phyloP scores from a whole-genome alignment of 2,329 filamentous ascomycete genomes.

The Colletotrichum sp. region DNA sequence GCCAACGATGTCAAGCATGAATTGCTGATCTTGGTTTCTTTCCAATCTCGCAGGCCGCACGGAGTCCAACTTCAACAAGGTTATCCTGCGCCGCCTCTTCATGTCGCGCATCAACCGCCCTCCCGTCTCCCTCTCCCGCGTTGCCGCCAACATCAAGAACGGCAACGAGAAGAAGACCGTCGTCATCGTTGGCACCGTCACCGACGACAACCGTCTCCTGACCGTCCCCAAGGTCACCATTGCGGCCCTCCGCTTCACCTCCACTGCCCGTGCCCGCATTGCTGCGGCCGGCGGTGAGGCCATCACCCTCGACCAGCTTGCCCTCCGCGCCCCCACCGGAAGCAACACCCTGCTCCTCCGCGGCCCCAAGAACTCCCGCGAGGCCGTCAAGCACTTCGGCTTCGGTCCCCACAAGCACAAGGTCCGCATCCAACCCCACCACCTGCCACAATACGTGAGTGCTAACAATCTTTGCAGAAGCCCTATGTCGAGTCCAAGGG shows the following conservation, averaged over 20 bases:
- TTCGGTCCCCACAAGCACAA: constrained; percentile 98
- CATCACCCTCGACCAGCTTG: constrained; percentile 96
- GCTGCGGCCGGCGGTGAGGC: constrained; percentile 91
- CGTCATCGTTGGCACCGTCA: constrained; percentile 93
- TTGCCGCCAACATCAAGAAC: constrained; percentile 73
- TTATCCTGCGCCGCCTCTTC: constrained; percentile 94
- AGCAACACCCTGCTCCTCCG: constrained; percentile 96
- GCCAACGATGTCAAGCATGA: background rate
- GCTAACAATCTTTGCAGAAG: constrained; percentile 68
- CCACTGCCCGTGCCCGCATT: constrained; percentile 93
- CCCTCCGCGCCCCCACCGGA: constrained; percentile 91
- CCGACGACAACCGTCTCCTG: constrained; percentile 95
- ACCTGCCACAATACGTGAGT: background rate
- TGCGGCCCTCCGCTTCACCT: constrained; percentile 95
- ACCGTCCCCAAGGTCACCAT: constrained; percentile 90
- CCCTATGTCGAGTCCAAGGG: constrained; percentile 98
- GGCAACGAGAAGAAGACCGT: constrained; percentile 81
- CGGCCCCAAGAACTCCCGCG: constrained; percentile 96
- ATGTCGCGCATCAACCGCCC: constrained; percentile 99
- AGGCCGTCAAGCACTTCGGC: constrained; percentile 99
- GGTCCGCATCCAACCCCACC: constrained; percentile 54
- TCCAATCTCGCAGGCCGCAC: constrained; percentile 73
- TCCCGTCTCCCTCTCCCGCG: constrained; percentile 92
- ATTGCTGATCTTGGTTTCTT: background rate
- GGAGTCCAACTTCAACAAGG: constrained; percentile 98